Evolutionary conservation across 257 asterid species (phyloP), one percentile per base, ranked within the genome.

Genomic region (Nicotiana tomentosiformis): DNA sequence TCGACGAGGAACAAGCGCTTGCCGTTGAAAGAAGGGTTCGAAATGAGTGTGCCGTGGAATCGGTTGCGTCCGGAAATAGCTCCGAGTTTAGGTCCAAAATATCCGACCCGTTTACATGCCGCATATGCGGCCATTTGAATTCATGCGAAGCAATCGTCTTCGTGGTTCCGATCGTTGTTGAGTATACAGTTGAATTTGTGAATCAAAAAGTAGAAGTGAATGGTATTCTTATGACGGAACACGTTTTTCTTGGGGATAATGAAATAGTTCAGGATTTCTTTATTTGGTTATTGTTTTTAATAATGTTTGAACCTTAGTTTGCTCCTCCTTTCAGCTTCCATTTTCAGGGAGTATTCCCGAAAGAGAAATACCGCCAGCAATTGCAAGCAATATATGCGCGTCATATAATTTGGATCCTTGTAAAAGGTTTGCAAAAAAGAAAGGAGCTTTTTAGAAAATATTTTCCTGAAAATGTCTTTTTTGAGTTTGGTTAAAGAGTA

Each of bases 1-100:
- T 96, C 97, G 87, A 96, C 97, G 87, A 94, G 92, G 86, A 91
- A 92, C 82, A 92, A 87, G 79, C 92, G 96, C 57, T 89, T 93
- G 86, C 90, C 87, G 77, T 85, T 88, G 85, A 93, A 82, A 69
- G 85, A 80, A 9, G 84, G 78, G 72, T 92, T 90, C 56, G 97
- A 89, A 62, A 93, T 84, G 88, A 87, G 85, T 30, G 95, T 86
- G 76, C 66, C 23, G 29, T 83, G 85, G 57, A 85, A 79, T 82
- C 88, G 87, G 68, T 77, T 11, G 64, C 57, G 11, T 2, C 78
- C 51, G 78, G 55, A 43, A 7, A 66, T 32, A 62, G 53, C 77
- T 80, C 77, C 83, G 5, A 81, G 11, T 55, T 56, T 53, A 53
- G 84, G 77, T 69, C 90, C 86, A 43, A 88, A 65, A 57, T 82